Evolutionary conservation across 352 stramenopile genomes (phyloP).

Genomic region (Aphanomyces cochlioides): DNA sequence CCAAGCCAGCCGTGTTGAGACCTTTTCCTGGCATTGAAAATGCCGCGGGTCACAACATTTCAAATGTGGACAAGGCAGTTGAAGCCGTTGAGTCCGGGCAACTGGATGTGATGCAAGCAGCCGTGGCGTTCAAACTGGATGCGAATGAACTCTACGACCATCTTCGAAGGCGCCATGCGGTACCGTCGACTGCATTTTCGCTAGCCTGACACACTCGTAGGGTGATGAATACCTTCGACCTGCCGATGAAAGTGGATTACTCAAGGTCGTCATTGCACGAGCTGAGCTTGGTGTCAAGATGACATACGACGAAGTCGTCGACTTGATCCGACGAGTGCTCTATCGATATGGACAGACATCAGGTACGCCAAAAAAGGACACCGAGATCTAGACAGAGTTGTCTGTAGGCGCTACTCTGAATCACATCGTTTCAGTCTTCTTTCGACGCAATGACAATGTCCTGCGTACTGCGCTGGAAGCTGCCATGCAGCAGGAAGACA

Average conservation of each 20-base stretch:
- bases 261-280: slow-evolving; percentile 64
- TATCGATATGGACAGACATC: slow-evolving; percentile 23
- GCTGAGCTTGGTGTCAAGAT: slow-evolving; percentile 68
- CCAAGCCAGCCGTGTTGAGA: no score
- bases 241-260: slow-evolving; percentile 55
- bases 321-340: slow-evolving; percentile 58
- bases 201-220: not conserved
- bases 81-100: slow-evolving; percentile 21
- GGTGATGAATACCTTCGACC: slow-evolving; percentile 10
- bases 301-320: slow-evolving; percentile 60
- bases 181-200: no score
- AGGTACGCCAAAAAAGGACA: not conserved
- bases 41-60: not conserved
- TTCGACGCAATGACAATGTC: no score
- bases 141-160: slow-evolving; percentile 13
- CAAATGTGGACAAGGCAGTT: slow-evolving; percentile 16
- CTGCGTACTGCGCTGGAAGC: no score
- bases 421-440: no score
- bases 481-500: no score
- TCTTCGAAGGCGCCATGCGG: not conserved
- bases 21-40: slow-evolving; percentile 11
- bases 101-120: slow-evolving; percentile 18
- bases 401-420: not conserved
- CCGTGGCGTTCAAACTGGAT: slow-evolving; percentile 13
- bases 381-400: not conserved